Percentiles rank a stretch among this genome's conserved stretches.
These are phyloP conservation scores for Cladorrhinum sp. DNA, from an alignment of 2,329 filamentous ascomycete species.

Conservation along the genomic window DNA sequence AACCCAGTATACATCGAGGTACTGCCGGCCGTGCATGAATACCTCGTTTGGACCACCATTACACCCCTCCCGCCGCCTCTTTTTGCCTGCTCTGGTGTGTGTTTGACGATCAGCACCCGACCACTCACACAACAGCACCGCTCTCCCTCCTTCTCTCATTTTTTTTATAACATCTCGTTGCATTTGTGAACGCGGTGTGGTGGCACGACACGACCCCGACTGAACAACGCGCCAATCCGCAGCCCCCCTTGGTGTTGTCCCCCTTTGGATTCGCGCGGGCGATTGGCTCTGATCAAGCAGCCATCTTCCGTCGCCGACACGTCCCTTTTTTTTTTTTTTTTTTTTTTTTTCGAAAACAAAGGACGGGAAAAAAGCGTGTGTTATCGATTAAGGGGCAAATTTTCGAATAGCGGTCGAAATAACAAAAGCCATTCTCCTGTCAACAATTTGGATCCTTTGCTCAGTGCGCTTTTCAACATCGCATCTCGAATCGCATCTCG, in stretches of 20 bases:
- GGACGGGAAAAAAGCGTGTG: conserved; percentile 9
- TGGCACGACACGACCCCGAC: conserved; percentile 27
- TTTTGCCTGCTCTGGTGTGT: conserved; percentile 17
- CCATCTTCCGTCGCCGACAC: conserved; percentile 23
- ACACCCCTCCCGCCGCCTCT: conserved; percentile 9
- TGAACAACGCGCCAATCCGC: conserved; percentile 25
- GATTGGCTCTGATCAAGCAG: conserved; percentile 27
- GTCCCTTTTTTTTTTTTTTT: conserved; percentile 25
- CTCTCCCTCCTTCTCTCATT: not conserved
- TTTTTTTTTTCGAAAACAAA: conserved; percentile 15
- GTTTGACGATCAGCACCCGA: conserved; percentile 21
- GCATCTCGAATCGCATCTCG: conserved; percentile 3
- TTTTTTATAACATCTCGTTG: conserved; percentile 8
- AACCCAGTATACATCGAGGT: conserved; percentile 17
- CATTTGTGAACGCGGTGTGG: conserved; percentile 24
- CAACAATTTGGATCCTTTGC: conserved; percentile 1
- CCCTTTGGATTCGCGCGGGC: conserved; percentile 21
- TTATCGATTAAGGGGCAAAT: conserved; percentile 16
- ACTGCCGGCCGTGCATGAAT: conserved; percentile 28
- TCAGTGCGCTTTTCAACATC: not conserved
- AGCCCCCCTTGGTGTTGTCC: conserved; percentile 18
- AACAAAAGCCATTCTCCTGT: not conserved
- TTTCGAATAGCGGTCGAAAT: conserved; percentile 16
- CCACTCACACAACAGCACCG: conserved; percentile 21
- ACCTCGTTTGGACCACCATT: conserved; percentile 18